Evolutionary conservation across 2,329 filamentous ascomycete species (phyloP), one percentile per base, ranked within the genome.

Genomic region (Xylaria digitata): DNA sequence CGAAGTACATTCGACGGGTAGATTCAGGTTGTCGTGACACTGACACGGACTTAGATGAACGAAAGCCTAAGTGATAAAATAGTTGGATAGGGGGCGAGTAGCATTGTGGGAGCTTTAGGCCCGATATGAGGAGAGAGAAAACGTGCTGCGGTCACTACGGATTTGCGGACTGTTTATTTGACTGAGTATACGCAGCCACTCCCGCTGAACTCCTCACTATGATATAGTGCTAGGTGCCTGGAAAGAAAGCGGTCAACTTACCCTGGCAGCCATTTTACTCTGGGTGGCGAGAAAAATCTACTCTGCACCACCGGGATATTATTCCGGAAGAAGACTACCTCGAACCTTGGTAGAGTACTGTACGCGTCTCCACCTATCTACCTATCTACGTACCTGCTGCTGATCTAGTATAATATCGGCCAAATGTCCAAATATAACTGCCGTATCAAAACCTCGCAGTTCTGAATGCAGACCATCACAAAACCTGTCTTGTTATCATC

Each of bases 171-270:
- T 6, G 26, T 37, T 32, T 43, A 42, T 42, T 59, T 13, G 21
- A 46, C 15, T 37, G 13, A 17, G 9, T 17, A 23, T 5, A 17
- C 46, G 5, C 11, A 55, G 11, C 26, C 37, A n/a, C 34, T 50
- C 62, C 43, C n/a, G 21, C 48, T 40, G n/a, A 32, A 42, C 17
- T 23, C 21, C 42, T 49, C 46, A 49, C 52, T 48, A 43, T 21
- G 21, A 55, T 34, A 40, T 11, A 42, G 17, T 48, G 17, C 11
- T 54, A 37, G 21, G n/a, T 48, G 19, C 21, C 17, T 52, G 34
- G 13, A 55, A 32, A 34, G 37, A 34, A 55, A 54, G 48, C 6
- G 30, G 26, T 55, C 42, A 45, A 65, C 66, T 65, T 68, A 68
- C 66, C 62, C 57, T 26, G 15, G 34, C 32, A 40, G 48, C 53